phyloP scores from a whole-genome alignment of 306 rosid species.

The Begonia peltatifolia region DNA sequence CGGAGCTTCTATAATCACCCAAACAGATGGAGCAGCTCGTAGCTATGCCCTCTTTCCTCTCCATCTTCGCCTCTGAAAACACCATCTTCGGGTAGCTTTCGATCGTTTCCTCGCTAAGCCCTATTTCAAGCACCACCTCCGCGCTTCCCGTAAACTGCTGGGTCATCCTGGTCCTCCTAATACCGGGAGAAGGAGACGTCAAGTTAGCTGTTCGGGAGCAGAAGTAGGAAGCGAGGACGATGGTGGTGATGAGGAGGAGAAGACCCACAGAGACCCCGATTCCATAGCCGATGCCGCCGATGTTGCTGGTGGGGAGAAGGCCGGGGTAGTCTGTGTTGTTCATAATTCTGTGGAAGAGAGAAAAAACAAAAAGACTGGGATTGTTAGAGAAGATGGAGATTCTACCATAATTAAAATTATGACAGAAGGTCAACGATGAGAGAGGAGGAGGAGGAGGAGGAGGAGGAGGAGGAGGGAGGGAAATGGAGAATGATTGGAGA shows the following conservation, averaged over 20 bases:
- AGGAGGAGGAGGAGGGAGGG: no score
- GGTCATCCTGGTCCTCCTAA: neutral
- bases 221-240: slow-evolving; percentile 79
- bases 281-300: slow-evolving; percentile 73
- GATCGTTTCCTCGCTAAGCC: slow-evolving; percentile 68
- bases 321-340: slow-evolving; percentile 11
- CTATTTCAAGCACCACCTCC: slow-evolving; percentile 41
- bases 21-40: slow-evolving; percentile 58
- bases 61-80: slow-evolving; percentile 52
- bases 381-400: neutral
- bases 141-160: neutral
- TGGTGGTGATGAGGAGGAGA: slow-evolving; percentile 75
- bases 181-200: slow-evolving; percentile 9
- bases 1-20: slow-evolving; percentile 52
- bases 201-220: slow-evolving; percentile 27
- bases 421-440: no score
- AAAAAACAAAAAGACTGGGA: neutral
- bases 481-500: no score
- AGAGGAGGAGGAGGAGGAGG: no score
- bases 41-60: slow-evolving; percentile 35
- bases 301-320: slow-evolving; percentile 18
- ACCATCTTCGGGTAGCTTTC: slow-evolving; percentile 54
- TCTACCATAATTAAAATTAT: neutral
- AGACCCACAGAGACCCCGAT: slow-evolving; percentile 78
- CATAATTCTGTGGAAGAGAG: slow-evolving; percentile 3